Conservation (phyloP, 169 alveolate genomes). For the Eimeria acervulina region DNA sequence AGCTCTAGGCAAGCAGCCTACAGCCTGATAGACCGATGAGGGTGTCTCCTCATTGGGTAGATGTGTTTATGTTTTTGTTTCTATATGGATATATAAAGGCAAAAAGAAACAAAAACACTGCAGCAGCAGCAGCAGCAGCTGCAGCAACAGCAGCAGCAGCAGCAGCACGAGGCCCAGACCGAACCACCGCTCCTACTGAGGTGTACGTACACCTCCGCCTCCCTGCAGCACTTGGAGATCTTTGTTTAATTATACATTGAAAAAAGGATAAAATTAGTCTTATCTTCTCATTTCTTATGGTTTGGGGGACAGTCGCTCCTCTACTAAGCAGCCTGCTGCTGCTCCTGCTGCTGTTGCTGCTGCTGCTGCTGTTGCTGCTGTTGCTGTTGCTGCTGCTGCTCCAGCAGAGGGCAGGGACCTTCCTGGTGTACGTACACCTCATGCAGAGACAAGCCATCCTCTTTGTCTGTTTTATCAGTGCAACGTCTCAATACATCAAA, state of each 20-base stretch:
- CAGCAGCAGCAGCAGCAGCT: slow-evolving; percentile 33
- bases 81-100: background rate
- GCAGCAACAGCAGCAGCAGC: background rate
- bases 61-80: background rate
- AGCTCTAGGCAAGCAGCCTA: background rate
- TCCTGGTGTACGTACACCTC: background rate
- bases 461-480: background rate
- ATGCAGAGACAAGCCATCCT: background rate
- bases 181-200: slow-evolving; percentile 26
- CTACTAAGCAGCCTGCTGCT: background rate
- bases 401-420: background rate
- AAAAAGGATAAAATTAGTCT: no score
- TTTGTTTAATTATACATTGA: background rate
- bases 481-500: background rate
- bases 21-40: background rate
- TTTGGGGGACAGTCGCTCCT: background rate
- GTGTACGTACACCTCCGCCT: slow-evolving; percentile 42
- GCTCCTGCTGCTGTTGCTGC: slow-evolving; percentile 24
- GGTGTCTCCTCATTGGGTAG: background rate
- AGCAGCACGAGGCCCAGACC: slow-evolving; percentile 28
- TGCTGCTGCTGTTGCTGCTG: slow-evolving; percentile 3
- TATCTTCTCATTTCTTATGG: background rate
- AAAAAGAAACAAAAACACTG: slow-evolving; percentile 7
- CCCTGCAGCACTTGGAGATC: background rate
- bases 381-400: slow-evolving; percentile 14